A percentile compares a stretch with the other conserved stretches of the same genome.
These are phyloP conservation scores for Skeletonema marinoi DNA, from an alignment of 108 stramenopile genomes.

Conservation along the genomic window DNA sequence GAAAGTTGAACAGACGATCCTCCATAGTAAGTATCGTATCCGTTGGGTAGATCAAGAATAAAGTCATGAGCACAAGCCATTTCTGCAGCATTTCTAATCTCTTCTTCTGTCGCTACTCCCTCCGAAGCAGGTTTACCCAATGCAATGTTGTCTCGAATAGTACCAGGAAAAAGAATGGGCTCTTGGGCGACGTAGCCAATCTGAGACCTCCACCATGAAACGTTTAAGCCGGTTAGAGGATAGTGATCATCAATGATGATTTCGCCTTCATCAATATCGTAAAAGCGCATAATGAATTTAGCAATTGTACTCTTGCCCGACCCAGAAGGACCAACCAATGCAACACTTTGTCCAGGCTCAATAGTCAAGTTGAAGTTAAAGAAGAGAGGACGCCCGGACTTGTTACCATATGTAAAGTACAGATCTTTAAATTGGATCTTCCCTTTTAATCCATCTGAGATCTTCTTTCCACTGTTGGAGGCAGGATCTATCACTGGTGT, in stretches of 20 bases:
- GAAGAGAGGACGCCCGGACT: constrained; percentile 22
- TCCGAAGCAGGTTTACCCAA: constrained; percentile 79
- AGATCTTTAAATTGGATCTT: constrained; percentile 34
- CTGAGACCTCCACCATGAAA: constrained; percentile 69
- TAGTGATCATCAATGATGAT: constrained; percentile 59
- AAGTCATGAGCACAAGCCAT: constrained; percentile 93
- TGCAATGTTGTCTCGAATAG: constrained; percentile 88
- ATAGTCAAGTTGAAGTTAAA: constrained; percentile 36
- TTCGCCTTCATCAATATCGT: constrained; percentile 61
- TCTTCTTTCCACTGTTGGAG: constrained; percentile 23
- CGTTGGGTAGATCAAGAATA: constrained; percentile 69
- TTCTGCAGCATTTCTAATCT: constrained; percentile 85
- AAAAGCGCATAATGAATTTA: constrained; percentile 74
- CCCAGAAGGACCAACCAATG: constrained; percentile 70
- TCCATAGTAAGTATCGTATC: constrained; percentile 87
- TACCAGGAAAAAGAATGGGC: constrained; percentile 89
- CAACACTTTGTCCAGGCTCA: constrained; percentile 53
- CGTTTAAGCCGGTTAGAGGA: constrained; percentile 71
- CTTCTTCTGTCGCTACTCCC: constrained; percentile 64
- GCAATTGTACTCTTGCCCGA: constrained; percentile 78
- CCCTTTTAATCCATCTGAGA: constrained; percentile 9
- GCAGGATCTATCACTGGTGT: constrained; percentile 46
- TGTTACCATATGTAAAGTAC: constrained; percentile 27
- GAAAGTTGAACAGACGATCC: constrained; percentile 79
- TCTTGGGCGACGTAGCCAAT: constrained; percentile 97